Evolutionary conservation across 495 filamentous ascomycete species (phyloP).

Genomic region (Rhizodiscina lignyota): DNA sequence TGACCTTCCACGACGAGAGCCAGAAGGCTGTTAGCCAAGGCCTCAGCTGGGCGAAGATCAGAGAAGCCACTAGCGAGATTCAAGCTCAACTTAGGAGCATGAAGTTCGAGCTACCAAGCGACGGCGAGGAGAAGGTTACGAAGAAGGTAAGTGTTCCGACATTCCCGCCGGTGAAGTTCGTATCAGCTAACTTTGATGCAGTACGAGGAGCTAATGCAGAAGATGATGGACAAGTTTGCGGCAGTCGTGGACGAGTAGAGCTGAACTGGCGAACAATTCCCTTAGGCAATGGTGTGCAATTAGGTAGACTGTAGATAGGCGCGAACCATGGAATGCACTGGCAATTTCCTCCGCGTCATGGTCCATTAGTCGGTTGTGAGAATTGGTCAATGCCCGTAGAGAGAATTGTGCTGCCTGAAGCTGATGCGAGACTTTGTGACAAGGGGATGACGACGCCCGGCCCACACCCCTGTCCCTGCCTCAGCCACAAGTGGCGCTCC

Average conservation of each 20-base stretch:
- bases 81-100: slow-evolving; percentile 69
- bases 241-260: slow-evolving; percentile 79
- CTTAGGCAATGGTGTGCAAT: too few relatives aligned
- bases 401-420: too few relatives aligned
- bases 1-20: slow-evolving; percentile 92
- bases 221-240: slow-evolving; percentile 92
- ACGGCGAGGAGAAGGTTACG: slow-evolving; percentile 54
- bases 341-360: too few relatives aligned
- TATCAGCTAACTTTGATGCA: slow-evolving; percentile 19
- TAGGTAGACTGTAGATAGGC: too few relatives aligned
- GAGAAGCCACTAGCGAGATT: slow-evolving; percentile 76
- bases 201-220: slow-evolving; percentile 84
- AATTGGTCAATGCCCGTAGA: too few relatives aligned
- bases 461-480: too few relatives aligned
- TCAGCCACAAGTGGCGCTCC: too few relatives aligned
- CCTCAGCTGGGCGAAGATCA: slow-evolving; percentile 77
- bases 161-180: neutral
- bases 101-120: slow-evolving; percentile 85
- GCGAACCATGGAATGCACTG: too few relatives aligned
- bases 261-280: too few relatives aligned
- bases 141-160: slow-evolving; percentile 54
- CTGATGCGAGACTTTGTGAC: too few relatives aligned
- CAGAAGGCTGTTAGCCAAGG: slow-evolving; percentile 90
- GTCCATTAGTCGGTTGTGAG: too few relatives aligned
- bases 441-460: too few relatives aligned